Evolutionary conservation across 331 rosid species (phyloP).

Genomic region (Dryas integrifolia): DNA sequence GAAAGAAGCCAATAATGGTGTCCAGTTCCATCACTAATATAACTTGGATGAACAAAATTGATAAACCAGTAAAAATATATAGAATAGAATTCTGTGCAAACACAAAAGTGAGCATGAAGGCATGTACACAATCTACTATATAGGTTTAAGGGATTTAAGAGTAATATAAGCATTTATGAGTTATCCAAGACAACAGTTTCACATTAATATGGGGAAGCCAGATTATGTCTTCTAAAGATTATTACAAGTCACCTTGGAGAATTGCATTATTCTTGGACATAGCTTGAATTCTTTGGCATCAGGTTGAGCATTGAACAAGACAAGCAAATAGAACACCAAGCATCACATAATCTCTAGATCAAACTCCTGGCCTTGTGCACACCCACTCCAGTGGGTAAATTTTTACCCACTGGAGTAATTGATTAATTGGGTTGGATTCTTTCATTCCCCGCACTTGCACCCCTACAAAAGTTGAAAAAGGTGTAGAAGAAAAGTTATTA

Average conservation of each 20-base stretch:
- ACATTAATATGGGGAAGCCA: not conserved
- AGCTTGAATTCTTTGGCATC: not conserved
- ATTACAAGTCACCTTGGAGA: not conserved
- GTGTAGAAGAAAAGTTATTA: constrained; percentile 7
- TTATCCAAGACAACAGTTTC: constrained; percentile 8
- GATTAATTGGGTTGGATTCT: not conserved
- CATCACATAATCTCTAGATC: not conserved
- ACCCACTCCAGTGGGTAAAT: not conserved
- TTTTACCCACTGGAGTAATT: too few relatives aligned
- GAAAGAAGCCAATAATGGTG: constrained; percentile 2
- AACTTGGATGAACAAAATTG: not conserved
- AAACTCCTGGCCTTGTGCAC: not conserved
- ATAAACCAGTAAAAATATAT: not conserved
- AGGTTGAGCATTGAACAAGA: not conserved
- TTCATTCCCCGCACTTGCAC: not conserved
- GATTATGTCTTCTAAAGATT: not conserved
- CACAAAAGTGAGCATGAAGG: not conserved
- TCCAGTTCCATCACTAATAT: not conserved
- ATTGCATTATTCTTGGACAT: not conserved
- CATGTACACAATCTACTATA: not conserved
- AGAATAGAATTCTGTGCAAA: not conserved
- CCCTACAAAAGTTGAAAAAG: too few relatives aligned
- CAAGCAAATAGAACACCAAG: not conserved
- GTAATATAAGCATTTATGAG: not conserved
- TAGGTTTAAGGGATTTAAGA: not conserved